Conservation (phyloP, 192 early-diverging fungal species). For the Tieghemiomyces parasiticus region DNA sequence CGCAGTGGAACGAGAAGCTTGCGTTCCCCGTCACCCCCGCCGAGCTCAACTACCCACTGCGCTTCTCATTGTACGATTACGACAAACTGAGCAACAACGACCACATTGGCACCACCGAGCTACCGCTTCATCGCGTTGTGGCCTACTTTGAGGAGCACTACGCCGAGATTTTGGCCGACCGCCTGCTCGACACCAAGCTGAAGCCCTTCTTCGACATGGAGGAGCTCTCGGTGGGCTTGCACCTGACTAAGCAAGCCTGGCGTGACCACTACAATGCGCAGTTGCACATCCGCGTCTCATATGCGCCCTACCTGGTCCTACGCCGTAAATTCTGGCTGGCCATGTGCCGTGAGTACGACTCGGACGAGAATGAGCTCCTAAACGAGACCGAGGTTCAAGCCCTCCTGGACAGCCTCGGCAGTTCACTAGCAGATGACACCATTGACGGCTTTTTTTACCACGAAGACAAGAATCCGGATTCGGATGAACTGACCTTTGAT, state of each 20-base stretch:
- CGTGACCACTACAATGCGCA: slow-evolving; percentile 24
- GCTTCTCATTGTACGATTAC: slow-evolving; percentile 55
- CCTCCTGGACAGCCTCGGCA: slow-evolving; percentile 55
- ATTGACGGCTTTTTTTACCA: slow-evolving; percentile 39
- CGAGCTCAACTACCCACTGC: slow-evolving; percentile 27
- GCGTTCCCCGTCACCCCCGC: slow-evolving; percentile 35
- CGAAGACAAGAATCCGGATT: slow-evolving; percentile 26
- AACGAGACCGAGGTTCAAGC: slow-evolving; percentile 44
- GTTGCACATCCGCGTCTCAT: slow-evolving; percentile 39
- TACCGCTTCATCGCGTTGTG: slow-evolving; percentile 37
- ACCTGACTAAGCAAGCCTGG: slow-evolving; percentile 20
- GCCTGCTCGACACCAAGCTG: neutral
- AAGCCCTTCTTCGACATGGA: slow-evolving; percentile 23
- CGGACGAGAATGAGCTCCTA: slow-evolving; percentile 40
- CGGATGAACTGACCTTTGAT: slow-evolving; percentile 48
- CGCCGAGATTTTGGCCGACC: neutral
- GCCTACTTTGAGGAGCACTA: slow-evolving; percentile 17
- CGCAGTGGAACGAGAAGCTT: slow-evolving; percentile 59
- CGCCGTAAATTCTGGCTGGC: slow-evolving; percentile 57
- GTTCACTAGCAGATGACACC: slow-evolving; percentile 44
- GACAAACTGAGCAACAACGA: slow-evolving; percentile 57
- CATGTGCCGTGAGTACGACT: slow-evolving; percentile 42
- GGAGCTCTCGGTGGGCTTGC: slow-evolving; percentile 21
- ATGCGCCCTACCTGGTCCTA: slow-evolving; percentile 45
- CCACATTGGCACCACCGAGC: slow-evolving; percentile 30